phyloP scores from a whole-genome alignment of 208 protist genomes.

The Wallacemonas rigidus region DNA sequence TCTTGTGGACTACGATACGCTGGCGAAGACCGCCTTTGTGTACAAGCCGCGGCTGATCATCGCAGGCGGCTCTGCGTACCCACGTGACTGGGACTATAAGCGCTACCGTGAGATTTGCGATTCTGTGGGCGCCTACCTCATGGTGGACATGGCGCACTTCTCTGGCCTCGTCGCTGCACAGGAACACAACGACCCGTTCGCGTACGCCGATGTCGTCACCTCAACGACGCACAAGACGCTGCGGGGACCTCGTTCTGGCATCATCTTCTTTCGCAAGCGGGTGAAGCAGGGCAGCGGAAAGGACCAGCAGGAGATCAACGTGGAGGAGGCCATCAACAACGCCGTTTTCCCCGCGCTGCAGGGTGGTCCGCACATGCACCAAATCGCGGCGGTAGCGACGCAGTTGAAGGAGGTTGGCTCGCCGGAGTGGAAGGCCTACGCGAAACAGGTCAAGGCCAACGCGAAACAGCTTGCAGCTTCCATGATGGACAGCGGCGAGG shows the following conservation, averaged over 20 bases:
- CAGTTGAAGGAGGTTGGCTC: slow-evolving; percentile 86
- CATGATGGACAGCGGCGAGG: slow-evolving; percentile 76
- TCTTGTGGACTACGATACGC: slow-evolving; percentile 93
- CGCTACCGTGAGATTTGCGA: slow-evolving; percentile 74
- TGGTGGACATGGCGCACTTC: slow-evolving; percentile 97
- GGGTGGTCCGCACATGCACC: slow-evolving; percentile 96
- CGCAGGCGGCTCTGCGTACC: slow-evolving; percentile 93
- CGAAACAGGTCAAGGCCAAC: slow-evolving; percentile 83
- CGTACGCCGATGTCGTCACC: slow-evolving; percentile 96
- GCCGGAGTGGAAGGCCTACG: slow-evolving; percentile 93
- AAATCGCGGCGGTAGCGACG: slow-evolving; percentile 93
- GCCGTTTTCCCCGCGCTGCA: slow-evolving; percentile 96
- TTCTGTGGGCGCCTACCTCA: slow-evolving; percentile 75
- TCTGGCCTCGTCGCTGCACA: slow-evolving; percentile 81
- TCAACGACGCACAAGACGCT: slow-evolving; percentile 99
- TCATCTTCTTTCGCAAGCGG: slow-evolving; percentile 90
- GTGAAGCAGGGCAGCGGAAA: slow-evolving; percentile 20
- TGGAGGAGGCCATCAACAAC: slow-evolving; percentile 88
- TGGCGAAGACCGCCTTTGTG: slow-evolving; percentile 63
- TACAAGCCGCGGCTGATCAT: slow-evolving; percentile 94
- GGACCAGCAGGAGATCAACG: slow-evolving; percentile 32
- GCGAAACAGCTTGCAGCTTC: slow-evolving; percentile 51
- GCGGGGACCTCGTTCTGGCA: slow-evolving; percentile 92
- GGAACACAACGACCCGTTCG: slow-evolving; percentile 84
- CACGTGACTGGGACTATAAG: slow-evolving; percentile 94